Evolutionary conservation across 2,329 filamentous ascomycete species (phyloP), one percentile per base, ranked within the genome.

Genomic region (Penicillium expansum): DNA sequence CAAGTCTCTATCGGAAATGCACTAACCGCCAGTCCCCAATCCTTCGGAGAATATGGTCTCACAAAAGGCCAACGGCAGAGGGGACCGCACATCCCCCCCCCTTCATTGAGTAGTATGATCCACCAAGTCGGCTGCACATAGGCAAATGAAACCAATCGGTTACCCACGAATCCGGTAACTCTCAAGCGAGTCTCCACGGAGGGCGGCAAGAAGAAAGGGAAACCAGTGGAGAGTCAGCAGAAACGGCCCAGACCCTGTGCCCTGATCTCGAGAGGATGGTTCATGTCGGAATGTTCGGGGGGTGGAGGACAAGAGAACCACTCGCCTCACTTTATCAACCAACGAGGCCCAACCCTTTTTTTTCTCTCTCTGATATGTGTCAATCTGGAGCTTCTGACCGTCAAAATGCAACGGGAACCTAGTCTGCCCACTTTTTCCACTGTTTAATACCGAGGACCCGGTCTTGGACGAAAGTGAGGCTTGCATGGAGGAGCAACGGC

Each of bases 281-380:
- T 57, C 58, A 47, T 42, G 33, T 59, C 64, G 64, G 63, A 66
- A 61, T 52, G 44, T 52, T 61, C 62, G 57, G 62, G 61, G 48
- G 37, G 32, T 39, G 48, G 39, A 42, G 37, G 39, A 51, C 11
- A 35, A 54, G 42, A 52, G 38, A 59, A 62, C 60, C 64, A 60
- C 18, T 38, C 69, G 71, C 71, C 71, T 72, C 71, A 73, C 71
- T 73, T 63, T 61, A 69, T 66, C 58, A 50, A 43, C 55, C 54
- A 57, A 65, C 55, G 60, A 66, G 50, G 61, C 61, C 69, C 70
- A 72, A 72, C 67, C 66, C 61, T 66, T 70, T 67, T 45, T 32
- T 24, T 32, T 16, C n/a, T 13, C n/a, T 8, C 48, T 8, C 14
- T 24, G 20, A 5, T 22, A 27, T 39, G n/a, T 32, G n/a, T 32